Base-by-base conservation (phyloP, 495 filamentous ascomycete species). In the Penicillium longicatenatum region DNA sequence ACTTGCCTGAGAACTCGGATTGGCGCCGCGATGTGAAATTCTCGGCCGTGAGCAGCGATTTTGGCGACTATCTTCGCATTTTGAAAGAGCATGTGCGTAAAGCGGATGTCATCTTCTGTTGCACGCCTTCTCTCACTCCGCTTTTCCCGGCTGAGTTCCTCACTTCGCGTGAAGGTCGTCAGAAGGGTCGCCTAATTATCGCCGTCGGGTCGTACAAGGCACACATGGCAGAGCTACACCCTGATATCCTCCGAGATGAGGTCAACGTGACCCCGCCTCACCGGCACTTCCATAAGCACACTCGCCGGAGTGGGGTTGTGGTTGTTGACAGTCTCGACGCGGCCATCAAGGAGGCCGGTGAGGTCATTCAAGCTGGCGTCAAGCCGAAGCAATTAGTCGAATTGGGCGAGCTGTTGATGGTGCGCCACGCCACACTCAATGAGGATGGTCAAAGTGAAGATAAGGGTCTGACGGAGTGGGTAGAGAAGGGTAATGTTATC, bases 191-290 rank as follows among this genome's bases (percentile, higher is more conserved):
- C n/a, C 75, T 92, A 54, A 83, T 96, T 52, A 79, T 87, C 8
- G 89, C 88, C 0, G 88, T 98, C 50, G 94, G 94, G 35, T 89
- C 84, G 51, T 97, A 96, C 62, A 89, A 87, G 58, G 78, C 85
- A 16, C 77, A 91, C 52, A 98, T 98, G 94, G 75, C 86, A 29
- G 94, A 98, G 72, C 59, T 98, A 26, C 88, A 92, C 16, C 82
- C 82, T 5, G 89, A 89, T 33, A 80, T 96, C 35, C 73, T 98
- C 4, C 68, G 73, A 8, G 85, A 89, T 61, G 90, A 90, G 7
- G 84, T 89, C 2, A 80, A 77, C 46, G 74, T 80, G 21, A 63
- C 71, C 3, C 77, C 77, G 33, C 58, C 76, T 5, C 65, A 75
- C 31, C 74, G 82, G 17, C 86, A 90, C 59, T 87, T 84, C 67